Conservation (phyloP, 306 rosid genomes). For the Sphenostylis stenocarpa region DNA sequence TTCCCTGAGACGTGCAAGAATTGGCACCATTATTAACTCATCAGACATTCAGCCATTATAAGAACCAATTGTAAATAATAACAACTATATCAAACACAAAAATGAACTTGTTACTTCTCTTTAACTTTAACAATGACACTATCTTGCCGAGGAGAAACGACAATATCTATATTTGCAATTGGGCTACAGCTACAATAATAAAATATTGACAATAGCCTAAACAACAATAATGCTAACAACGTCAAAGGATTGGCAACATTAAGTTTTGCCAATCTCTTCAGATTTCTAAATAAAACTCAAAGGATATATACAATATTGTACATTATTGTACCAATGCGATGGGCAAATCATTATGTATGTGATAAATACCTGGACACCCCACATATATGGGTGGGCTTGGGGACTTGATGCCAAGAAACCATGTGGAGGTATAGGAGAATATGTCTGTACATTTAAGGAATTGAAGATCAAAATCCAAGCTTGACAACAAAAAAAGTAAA, state of each 20-base stretch:
- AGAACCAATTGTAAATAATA: not conserved
- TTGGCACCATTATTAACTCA: not conserved
- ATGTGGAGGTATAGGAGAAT: slow-evolving; percentile 93
- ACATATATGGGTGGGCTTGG: slow-evolving; percentile 93
- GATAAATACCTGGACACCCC: slow-evolving; percentile 90
- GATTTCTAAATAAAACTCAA: not conserved
- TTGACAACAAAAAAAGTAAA: no score
- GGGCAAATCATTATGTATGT: not conserved
- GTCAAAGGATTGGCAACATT: not conserved
- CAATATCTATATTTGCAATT: not conserved
- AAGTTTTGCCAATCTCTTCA: slow-evolving; percentile 13
- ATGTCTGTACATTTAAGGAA: slow-evolving; percentile 55
- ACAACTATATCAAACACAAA: not conserved
- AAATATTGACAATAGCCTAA: not conserved
- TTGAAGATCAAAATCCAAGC: slow-evolving; percentile 30
- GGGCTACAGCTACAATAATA: not conserved
- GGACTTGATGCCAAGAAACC: slow-evolving; percentile 90
- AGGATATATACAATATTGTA: not conserved
- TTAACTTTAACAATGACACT: not conserved
- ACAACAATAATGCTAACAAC: not conserved
- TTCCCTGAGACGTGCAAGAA: not conserved
- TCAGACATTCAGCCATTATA: not conserved
- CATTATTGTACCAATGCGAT: not conserved
- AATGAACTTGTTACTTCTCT: not conserved
- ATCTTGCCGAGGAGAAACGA: not conserved